These are phyloP conservation scores for Sarocladium oryzae DNA, from an alignment of 2,329 filamentous ascomycete genomes.

Conservation along the genomic window DNA sequence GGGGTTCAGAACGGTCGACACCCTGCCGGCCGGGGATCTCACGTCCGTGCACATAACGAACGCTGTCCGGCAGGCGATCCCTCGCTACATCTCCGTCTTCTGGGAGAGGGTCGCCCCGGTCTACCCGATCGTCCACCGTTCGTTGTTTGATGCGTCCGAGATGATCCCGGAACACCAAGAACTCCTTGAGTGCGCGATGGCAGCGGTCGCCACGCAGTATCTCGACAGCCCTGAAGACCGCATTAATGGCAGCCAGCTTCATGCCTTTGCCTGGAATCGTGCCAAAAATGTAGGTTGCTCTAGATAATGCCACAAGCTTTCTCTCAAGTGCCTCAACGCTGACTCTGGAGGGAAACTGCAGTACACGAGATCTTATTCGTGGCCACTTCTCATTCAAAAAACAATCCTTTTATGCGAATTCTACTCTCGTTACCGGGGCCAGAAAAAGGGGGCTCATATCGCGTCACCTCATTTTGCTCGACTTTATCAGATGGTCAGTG, in stretches of 20 bases:
- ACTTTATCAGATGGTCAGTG: conserved; percentile 49
- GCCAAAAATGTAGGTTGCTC: conserved; percentile 45
- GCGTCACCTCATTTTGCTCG: conserved; percentile 43
- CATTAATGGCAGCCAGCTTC: conserved; percentile 41
- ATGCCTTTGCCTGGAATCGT: conserved; percentile 45
- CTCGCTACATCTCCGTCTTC: conserved; percentile 45
- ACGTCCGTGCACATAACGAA: conserved; percentile 24
- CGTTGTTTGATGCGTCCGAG: conserved; percentile 31
- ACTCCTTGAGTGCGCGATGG: conserved; percentile 47
- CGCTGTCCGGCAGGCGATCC: conserved; percentile 36
- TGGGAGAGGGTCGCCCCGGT: conserved; percentile 44
- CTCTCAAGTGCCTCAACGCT: too few relatives aligned
- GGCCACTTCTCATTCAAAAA: conserved; percentile 46
- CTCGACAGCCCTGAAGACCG: conserved; percentile 42
- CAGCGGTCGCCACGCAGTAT: conserved; percentile 48
- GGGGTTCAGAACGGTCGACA: neutral
- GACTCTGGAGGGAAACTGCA: too few relatives aligned
- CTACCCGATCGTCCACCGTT: conserved; percentile 45
- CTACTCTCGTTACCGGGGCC: conserved; percentile 48
- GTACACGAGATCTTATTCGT: conserved; percentile 33
- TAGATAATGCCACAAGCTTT: too few relatives aligned
- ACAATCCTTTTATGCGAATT: conserved; percentile 48
- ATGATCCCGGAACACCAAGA: conserved; percentile 29
- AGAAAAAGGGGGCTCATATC: conserved; percentile 37
- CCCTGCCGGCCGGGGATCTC: conserved; percentile 17